phyloP scores from a whole-genome alignment of 257 asterid genomes.

The Solanum medicagineum region DNA sequence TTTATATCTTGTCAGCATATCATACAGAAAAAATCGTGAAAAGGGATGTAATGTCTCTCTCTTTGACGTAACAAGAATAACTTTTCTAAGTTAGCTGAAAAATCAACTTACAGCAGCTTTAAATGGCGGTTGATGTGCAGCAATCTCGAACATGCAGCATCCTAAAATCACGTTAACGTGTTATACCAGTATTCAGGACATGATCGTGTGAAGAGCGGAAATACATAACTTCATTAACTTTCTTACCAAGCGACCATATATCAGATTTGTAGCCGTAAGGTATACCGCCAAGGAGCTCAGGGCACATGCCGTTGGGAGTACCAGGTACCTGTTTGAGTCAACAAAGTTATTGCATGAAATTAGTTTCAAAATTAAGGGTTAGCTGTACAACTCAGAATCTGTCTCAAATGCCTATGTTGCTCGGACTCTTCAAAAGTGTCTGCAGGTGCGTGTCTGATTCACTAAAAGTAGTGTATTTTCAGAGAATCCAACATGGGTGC shows the following conservation, averaged over 20 bases:
- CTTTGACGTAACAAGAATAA: background rate
- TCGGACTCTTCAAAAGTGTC: too few species aligned
- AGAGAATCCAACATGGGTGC: too few species aligned
- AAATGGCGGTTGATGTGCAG: constrained; percentile 81
- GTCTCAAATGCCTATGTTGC: background rate
- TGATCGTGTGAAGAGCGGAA: background rate
- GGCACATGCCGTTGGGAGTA: constrained; percentile 80
- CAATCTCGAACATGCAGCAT: constrained; percentile 94
- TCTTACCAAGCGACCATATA: constrained; percentile 87
- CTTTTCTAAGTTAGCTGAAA: background rate
- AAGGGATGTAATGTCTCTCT: background rate
- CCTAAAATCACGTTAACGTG: constrained; percentile 23
- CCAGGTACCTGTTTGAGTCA: constrained; percentile 50
- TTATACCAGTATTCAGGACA: background rate
- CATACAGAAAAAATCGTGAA: background rate
- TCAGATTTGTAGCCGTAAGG: constrained; percentile 97
- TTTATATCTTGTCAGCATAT: background rate
- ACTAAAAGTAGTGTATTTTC: too few species aligned
- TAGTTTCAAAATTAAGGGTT: background rate
- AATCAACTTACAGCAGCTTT: constrained; percentile 65
- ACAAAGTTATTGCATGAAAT: background rate
- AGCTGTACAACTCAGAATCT: background rate
- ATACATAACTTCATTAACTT: background rate
- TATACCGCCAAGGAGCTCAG: constrained; percentile 75
- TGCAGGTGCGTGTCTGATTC: too few species aligned